Conservation (phyloP, 441 rosid species). For the Brassica hybrid region DNA sequence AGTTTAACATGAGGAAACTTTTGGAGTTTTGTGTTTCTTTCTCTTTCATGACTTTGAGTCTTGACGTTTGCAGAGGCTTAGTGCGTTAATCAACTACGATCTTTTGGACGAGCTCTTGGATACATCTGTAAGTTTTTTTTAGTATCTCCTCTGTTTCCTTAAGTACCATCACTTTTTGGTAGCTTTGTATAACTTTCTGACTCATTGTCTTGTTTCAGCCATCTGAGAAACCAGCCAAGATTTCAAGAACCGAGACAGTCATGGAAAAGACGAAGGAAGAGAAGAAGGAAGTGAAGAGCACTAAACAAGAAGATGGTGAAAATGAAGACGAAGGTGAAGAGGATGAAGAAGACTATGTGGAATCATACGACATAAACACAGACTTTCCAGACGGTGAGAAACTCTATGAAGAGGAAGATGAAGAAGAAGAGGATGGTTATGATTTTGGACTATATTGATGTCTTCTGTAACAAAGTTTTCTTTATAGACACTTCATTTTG, state of each 20-base stretch:
- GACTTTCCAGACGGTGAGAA: not conserved
- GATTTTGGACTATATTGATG: constrained; percentile 5
- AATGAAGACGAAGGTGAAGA: constrained; percentile 7
- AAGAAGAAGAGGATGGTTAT: not conserved
- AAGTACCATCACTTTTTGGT: not conserved
- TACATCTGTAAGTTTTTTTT: constrained; percentile 52
- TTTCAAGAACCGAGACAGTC: constrained; percentile 16
- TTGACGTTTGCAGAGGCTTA: constrained; percentile 56
- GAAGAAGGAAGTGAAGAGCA: constrained; percentile 1
- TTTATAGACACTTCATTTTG: not conserved
- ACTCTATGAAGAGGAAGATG: not conserved
- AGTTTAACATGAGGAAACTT: not conserved
- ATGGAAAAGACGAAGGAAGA: constrained; percentile 19
- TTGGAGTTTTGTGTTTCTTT: constrained; percentile 1
- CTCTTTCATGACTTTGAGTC: constrained; percentile 12
- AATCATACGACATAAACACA: not conserved
- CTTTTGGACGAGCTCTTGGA: constrained; percentile 68
- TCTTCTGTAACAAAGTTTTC: not conserved
- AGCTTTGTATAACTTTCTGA: not conserved
- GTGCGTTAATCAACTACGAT: constrained; percentile 69
- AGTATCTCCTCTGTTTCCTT: not conserved
- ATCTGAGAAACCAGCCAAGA: constrained; percentile 25
- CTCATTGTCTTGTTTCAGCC: constrained; percentile 21
- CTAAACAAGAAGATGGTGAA: constrained; percentile 21
- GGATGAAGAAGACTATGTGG: not conserved